These are phyloP conservation scores for Fragilariopsis cylindrus DNA, from an alignment of 108 stramenopile genomes.

Conservation along the genomic window DNA sequence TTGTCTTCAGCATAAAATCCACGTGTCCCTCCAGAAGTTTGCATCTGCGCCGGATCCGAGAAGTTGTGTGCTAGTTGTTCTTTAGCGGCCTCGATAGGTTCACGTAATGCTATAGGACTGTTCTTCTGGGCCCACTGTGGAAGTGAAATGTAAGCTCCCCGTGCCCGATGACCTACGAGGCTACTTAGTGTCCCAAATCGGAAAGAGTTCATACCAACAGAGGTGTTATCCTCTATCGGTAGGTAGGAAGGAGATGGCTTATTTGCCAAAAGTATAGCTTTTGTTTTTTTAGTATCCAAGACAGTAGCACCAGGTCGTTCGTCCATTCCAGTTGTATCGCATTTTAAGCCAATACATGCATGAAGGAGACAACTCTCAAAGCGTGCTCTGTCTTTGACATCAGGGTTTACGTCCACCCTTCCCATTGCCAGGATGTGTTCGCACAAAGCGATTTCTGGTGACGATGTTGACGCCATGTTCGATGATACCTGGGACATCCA, in stretches of 20 bases:
- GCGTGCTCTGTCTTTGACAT: conserved; percentile 95
- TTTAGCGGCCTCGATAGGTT: conserved; percentile 42
- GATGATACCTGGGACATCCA: conserved; percentile 29
- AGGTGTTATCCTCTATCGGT: conserved; percentile 55
- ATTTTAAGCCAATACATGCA: conserved; percentile 48
- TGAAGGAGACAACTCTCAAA: conserved; percentile 85
- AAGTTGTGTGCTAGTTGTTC: conserved; percentile 18
- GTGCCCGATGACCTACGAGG: conserved; percentile 67
- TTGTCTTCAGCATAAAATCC: conserved; percentile 46
- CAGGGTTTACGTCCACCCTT: conserved; percentile 86
- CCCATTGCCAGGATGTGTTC: conserved; percentile 94
- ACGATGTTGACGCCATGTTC: neutral
- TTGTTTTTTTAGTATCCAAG: conserved; percentile 46
- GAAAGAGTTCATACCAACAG: conserved; percentile 45
- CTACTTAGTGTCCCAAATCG: conserved; percentile 87
- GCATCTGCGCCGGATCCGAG: conserved; percentile 35
- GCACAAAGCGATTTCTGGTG: conserved; percentile 51
- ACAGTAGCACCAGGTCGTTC: conserved; percentile 11
- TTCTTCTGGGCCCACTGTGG: conserved; percentile 86
- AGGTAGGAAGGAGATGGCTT: conserved; percentile 70
- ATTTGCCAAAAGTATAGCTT: conserved; percentile 47
- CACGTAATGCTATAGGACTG: conserved; percentile 79
- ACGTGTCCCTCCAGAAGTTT: conserved; percentile 26
- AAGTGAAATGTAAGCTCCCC: conserved; percentile 72
- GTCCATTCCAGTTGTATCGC: conserved; percentile 59